Base-by-base conservation (phyloP, 2,329 filamentous ascomycete genomes). In the Nothophaeocryptopus gaeumannii region DNA sequence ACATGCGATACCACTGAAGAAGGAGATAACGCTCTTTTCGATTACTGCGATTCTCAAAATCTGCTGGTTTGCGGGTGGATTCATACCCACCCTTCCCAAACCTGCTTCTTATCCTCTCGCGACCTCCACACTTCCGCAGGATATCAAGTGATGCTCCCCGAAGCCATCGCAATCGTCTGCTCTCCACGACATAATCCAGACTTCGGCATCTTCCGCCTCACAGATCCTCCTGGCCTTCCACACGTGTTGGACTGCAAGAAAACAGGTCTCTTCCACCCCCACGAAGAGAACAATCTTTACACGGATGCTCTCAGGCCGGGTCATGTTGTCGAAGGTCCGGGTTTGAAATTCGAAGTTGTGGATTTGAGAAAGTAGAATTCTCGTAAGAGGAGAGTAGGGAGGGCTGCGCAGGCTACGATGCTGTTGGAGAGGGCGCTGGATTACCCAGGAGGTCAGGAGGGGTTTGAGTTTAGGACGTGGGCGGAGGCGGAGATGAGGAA, bases 151-250 rank as follows among this genome's bases (percentile, higher is more conserved):
- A 96, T 96, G 89, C 81, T 97, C 72, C 86, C 90, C 1, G 93
- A 99, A 75, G 95, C 89, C 62, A 90, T 99, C 55, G 93, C 93
- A 3, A 95, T 99, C 63, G 93, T 99, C 34, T 99, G 93, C 72
- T 89, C 93, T 5, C 93, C 93, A 0, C 86, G 80, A 49, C 89
- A 87, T 62, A 76, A 78, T 32, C 88, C 87, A 38, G 86, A 84
- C 82, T 91, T 74, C 74, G 93, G 93, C 41, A 86, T 95, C 16
- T 99, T 97, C 71, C 83, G 93, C 31, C 76, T 99, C 4, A 99
- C 93, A 0, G 88, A 96, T 69, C 93, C 93, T 0, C 92, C 93
- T 0, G 93, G 93, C 0, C 78, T 97, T 60, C 83, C 88, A 56
- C 82, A 89, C n/a, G 85, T 99, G 31, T 75, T 95, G 38, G 79